phyloP scores from a whole-genome alignment of 371 early-diverging fungal genomes.

The Chytridiales sp. region DNA sequence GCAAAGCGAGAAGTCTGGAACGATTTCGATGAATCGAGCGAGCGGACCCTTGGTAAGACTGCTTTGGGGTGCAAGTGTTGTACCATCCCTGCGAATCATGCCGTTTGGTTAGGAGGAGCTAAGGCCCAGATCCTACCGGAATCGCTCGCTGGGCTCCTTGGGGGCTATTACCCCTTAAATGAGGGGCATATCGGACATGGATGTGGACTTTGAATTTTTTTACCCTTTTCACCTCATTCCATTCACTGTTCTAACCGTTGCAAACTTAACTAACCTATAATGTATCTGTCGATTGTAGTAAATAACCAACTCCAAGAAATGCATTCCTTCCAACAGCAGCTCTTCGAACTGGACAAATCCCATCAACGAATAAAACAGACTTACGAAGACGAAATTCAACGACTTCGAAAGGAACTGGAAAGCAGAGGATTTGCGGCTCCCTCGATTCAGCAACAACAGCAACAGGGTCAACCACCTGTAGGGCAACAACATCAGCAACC shows the following conservation, averaged over 20 bases:
- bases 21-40: not conserved
- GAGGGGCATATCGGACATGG: not conserved
- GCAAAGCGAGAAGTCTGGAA: not conserved
- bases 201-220: not conserved
- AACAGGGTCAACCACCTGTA: constrained; percentile 1
- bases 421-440: constrained; percentile 46
- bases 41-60: not conserved
- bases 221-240: not conserved
- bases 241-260: not conserved
- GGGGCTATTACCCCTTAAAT: not conserved
- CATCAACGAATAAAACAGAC: constrained; percentile 76
- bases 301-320: constrained; percentile 74
- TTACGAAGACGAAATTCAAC: constrained; percentile 78
- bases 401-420: constrained; percentile 73
- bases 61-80: not conserved
- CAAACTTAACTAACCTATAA: not conserved
- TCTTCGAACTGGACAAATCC: constrained; percentile 76
- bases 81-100: not conserved
- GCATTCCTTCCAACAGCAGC: constrained; percentile 67
- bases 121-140: not conserved
- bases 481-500: constrained; percentile 24
- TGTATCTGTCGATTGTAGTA: constrained; percentile 25
- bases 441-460: constrained; percentile 9
- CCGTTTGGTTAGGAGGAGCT: not conserved
- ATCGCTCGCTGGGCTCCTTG: constrained; percentile 1